Conservation (phyloP, 352 stramenopile genomes). For the Phytophthora niederhauseri region DNA sequence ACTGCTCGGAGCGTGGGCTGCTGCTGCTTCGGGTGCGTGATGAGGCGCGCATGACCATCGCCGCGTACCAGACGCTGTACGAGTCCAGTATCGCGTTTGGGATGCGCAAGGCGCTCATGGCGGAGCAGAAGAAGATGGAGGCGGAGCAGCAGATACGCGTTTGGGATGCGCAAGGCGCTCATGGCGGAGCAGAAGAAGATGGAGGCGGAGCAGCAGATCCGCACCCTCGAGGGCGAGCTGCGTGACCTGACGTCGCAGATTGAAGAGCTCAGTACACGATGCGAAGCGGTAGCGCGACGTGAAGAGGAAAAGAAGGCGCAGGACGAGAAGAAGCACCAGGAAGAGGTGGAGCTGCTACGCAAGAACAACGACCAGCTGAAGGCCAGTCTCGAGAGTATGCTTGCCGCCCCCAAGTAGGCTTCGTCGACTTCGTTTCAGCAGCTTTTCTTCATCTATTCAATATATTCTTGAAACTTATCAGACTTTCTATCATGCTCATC, state of each 20-base stretch:
- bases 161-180: constrained; percentile 94
- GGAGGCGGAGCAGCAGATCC: constrained; percentile 86
- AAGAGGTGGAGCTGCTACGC: constrained; percentile 87
- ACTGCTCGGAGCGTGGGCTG: constrained; percentile 91
- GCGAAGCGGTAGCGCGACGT: constrained; percentile 59
- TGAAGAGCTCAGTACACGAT: constrained; percentile 69
- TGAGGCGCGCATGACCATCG: constrained; percentile 92
- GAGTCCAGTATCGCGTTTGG: constrained; percentile 76
- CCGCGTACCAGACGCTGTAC: no score
- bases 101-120: constrained; percentile 94
- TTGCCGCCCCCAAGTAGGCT: constrained; percentile 64
- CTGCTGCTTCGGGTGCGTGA: constrained; percentile 91
- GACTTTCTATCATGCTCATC: not conserved
- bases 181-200: constrained; percentile 93
- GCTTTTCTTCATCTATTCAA: not conserved
- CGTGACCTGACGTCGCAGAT: constrained; percentile 84
- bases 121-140: constrained; percentile 92
- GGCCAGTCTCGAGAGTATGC: constrained; percentile 88
- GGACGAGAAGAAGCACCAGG: constrained; percentile 88
- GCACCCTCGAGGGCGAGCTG: constrained; percentile 75
- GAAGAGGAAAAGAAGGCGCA: constrained; percentile 68
- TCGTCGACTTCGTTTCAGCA: not conserved
- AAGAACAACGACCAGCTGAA: constrained; percentile 93
- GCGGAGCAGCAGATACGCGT: constrained; percentile 89
- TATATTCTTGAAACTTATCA: not conserved